phyloP scores from a whole-genome alignment of 345 rosid species.

The Anacardium occidentale region DNA sequence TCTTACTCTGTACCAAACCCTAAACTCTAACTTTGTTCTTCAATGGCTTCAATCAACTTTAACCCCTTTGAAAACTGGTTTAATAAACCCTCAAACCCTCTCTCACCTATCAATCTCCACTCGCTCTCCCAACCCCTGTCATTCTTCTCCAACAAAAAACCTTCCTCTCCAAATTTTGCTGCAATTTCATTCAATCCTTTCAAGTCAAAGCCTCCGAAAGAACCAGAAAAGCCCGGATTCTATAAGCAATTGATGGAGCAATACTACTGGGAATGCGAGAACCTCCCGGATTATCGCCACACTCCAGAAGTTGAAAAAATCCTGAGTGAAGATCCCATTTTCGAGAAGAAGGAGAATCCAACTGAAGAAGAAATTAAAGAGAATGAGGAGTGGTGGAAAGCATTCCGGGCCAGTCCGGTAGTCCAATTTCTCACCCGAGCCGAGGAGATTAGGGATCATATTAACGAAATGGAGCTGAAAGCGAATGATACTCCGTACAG shows the following conservation, averaged over 20 bases:
- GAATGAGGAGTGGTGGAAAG: constrained; percentile 73
- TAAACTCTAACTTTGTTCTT: not conserved
- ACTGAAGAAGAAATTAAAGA: constrained; percentile 57
- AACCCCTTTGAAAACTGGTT: constrained; percentile 83
- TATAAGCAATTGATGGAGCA: constrained; percentile 50
- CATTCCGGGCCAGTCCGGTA: constrained; percentile 61
- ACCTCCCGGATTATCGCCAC: constrained; percentile 71
- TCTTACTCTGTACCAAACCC: not conserved
- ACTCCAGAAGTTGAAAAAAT: constrained; percentile 73
- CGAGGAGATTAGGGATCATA: constrained; percentile 55
- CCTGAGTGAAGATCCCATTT: constrained; percentile 52
- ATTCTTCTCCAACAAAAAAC: constrained; percentile 16
- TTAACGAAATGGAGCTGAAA: constrained; percentile 60
- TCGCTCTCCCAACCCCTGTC: constrained; percentile 41
- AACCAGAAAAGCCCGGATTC: constrained; percentile 38
- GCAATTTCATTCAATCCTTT: constrained; percentile 48
- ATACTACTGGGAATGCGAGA: constrained; percentile 76
- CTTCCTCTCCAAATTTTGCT: constrained; percentile 50
- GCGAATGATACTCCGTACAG: constrained; percentile 59
- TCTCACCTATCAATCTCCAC: constrained; percentile 48
- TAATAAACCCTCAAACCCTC: constrained; percentile 63
- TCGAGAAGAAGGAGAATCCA: constrained; percentile 73
- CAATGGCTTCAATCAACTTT: constrained; percentile 77
- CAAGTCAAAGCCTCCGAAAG: constrained; percentile 21
- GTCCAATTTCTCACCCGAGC: constrained; percentile 61